Conservation (phyloP, 192 early-diverging fungal species). For the Podila epigama region DNA sequence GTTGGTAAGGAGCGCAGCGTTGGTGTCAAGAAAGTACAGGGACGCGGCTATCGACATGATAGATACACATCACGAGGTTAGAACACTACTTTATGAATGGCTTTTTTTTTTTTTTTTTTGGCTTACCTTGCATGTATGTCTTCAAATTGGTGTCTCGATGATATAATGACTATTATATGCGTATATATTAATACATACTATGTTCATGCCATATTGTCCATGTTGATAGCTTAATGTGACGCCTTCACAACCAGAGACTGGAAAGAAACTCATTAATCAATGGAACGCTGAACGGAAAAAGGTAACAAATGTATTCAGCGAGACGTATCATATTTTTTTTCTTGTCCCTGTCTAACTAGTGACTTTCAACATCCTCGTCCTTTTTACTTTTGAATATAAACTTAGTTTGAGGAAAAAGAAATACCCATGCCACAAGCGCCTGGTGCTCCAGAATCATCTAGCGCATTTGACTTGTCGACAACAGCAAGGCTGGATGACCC, state of each 20-base stretch:
- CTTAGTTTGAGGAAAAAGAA: neutral
- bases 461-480: neutral
- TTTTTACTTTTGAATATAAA: neutral
- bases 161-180: neutral
- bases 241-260: conserved; percentile 32
- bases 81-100: neutral
- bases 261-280: conserved; percentile 20
- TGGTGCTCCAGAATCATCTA: neutral
- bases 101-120: neutral
- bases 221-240: no score
- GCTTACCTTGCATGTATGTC: neutral
- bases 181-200: conserved; percentile 21
- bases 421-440: neutral
- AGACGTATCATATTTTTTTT: neutral
- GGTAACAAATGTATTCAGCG: neutral
- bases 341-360: neutral
- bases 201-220: conserved; percentile 6
- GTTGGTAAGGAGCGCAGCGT: conserved; percentile 18
- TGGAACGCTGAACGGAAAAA: conserved; percentile 29
- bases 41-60: conserved; percentile 5
- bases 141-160: neutral
- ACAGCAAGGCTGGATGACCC: neutral
- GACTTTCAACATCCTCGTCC: neutral
- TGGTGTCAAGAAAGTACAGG: conserved; percentile 25
- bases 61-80: conserved; percentile 42